Percentiles rank a stretch among this genome's conserved stretches.
Conservation (phyloP, 1,139 yeast species). For the Taphrina flavorubra region DNA sequence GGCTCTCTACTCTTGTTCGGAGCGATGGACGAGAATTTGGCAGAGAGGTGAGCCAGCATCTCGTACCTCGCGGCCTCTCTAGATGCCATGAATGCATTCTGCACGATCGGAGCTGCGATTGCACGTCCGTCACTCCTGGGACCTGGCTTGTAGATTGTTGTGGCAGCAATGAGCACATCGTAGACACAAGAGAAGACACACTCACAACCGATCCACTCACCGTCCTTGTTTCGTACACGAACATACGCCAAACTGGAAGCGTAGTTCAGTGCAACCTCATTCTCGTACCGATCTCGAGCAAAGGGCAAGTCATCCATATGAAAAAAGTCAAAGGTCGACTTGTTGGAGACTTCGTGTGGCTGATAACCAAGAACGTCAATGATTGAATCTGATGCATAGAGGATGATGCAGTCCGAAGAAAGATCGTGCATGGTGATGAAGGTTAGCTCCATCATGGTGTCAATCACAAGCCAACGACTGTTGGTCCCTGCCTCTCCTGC, state of each 20-base stretch:
- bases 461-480: neutral
- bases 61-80: slow-evolving; percentile 30
- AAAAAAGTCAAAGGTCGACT: slow-evolving; percentile 41
- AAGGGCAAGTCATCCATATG: slow-evolving; percentile 40
- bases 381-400: slow-evolving; percentile 44
- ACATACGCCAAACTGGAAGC: slow-evolving; percentile 41
- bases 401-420: slow-evolving; percentile 31
- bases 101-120: slow-evolving; percentile 41
- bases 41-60: slow-evolving; percentile 36
- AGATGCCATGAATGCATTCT: slow-evolving; percentile 31
- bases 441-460: slow-evolving; percentile 30
- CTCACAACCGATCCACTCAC: slow-evolving; percentile 42
- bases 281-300: slow-evolving; percentile 21
- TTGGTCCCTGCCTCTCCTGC: neutral
- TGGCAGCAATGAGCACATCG: slow-evolving; percentile 43
- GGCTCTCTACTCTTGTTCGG: slow-evolving; percentile 36
- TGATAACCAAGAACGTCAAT: slow-evolving; percentile 43
- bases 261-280: slow-evolving; percentile 31
- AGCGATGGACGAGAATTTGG: slow-evolving; percentile 27
- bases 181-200: slow-evolving; percentile 42
- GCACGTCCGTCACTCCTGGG: slow-evolving; percentile 21
- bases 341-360: slow-evolving; percentile 39
- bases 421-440: slow-evolving; percentile 44
- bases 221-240: slow-evolving; percentile 26
- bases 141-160: slow-evolving; percentile 37